Evolutionary conservation across 805 yeast genomes (phyloP).

Genomic region (Nakazawaea molendinolei): DNA sequence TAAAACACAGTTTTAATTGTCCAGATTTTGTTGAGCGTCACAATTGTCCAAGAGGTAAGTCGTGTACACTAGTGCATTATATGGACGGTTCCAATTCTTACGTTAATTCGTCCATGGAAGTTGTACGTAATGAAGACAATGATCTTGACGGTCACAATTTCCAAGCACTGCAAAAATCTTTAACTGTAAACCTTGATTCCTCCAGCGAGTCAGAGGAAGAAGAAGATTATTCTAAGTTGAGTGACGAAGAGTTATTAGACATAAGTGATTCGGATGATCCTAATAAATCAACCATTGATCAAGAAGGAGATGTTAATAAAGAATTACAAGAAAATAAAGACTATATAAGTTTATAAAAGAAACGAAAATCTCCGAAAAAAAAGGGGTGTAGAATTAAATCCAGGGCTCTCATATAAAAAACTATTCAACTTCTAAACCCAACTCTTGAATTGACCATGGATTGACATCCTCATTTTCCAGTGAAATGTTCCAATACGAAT

Average conservation of each 20-base stretch:
- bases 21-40: conserved; percentile 67
- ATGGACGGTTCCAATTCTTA: conserved; percentile 13
- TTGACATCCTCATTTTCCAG: too few species aligned
- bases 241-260: conserved; percentile 1
- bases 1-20: conserved; percentile 54
- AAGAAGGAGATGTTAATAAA: conserved; percentile 11
- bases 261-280: conserved; percentile 2
- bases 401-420: too few species aligned
- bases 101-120: conserved; percentile 8
- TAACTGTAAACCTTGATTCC: conserved; percentile 11
- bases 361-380: too few species aligned
- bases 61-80: conserved; percentile 49
- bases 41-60: conserved; percentile 43
- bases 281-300: neutral
- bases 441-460: too few species aligned
- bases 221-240: too few species aligned
- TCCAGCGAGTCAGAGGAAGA: conserved; percentile 13
- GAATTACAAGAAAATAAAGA: conserved; percentile 18
- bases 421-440: too few species aligned
- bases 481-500: too few species aligned
- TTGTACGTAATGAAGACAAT: conserved; percentile 24
- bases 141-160: conserved; percentile 14
- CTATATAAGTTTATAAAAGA: conserved; percentile 13
- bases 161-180: conserved; percentile 7
- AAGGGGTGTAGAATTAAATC: too few species aligned